These are phyloP conservation scores for Glutinoglossum americanum DNA, from an alignment of 495 filamentous ascomycete species.

Conservation along the genomic window DNA sequence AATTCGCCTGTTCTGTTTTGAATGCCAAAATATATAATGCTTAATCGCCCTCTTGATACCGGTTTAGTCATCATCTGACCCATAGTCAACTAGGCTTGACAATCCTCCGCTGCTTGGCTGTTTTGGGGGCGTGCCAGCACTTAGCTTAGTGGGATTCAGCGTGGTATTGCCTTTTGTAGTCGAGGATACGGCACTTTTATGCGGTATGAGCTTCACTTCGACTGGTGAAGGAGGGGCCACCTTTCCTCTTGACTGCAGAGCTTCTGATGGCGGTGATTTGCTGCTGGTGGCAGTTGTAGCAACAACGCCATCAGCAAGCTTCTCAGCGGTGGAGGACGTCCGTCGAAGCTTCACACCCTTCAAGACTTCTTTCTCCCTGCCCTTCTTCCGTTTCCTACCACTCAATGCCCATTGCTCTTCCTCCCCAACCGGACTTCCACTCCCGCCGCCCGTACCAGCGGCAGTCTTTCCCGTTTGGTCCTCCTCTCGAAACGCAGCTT, in stretches of 20 bases:
- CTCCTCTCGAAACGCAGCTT: conserved; percentile 21
- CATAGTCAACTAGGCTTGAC: conserved; percentile 22
- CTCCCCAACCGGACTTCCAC: conserved; percentile 11
- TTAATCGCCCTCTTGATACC: no score
- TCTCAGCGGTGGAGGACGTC: conserved; percentile 16
- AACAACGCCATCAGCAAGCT: not conserved
- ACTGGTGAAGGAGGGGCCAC: not conserved
- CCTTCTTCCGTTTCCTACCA: conserved; percentile 36
- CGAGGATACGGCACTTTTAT: not conserved
- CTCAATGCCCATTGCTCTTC: conserved; percentile 33
- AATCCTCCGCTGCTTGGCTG: conserved; percentile 1
- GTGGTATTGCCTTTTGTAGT: not conserved
- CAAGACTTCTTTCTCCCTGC: conserved; percentile 26
- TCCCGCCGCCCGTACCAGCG: conserved; percentile 13
- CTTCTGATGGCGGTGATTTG: not conserved
- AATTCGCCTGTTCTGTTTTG: no score
- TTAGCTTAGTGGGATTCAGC: not conserved
- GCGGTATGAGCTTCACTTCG: not conserved
- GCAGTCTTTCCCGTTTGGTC: conserved; percentile 15
- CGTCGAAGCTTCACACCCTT: conserved; percentile 38
- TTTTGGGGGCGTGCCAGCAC: not conserved
- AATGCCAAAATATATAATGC: no score
- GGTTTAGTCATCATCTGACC: conserved; percentile 18
- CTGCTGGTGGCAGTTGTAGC: not conserved
- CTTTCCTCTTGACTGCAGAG: not conserved